Base-by-base conservation (phyloP, 2,329 filamentous ascomycete species). In the Nigrograna mackinnonii region DNA sequence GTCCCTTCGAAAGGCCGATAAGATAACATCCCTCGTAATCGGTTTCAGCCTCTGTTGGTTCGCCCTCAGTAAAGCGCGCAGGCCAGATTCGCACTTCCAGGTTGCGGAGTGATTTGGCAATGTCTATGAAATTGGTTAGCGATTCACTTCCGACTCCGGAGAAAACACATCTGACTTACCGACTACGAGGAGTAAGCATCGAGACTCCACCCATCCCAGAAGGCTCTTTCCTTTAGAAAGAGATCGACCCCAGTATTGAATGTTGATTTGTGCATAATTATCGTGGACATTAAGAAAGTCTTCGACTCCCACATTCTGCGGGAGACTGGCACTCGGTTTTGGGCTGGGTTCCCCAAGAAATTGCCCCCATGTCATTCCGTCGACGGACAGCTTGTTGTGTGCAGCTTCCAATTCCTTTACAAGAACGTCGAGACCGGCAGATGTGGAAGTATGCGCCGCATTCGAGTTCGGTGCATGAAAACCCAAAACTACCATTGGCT, bases 191-290 rank as follows among this genome's bases (percentile, higher is more conserved):
- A 73, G 68, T 2, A 82, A 72, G 41, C 78, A 82, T 41, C 79
- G 74, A 6, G 80, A 84, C 54, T 86, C 83, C 2, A 87, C 62
- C 83, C 83, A 86, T 9, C 80, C 80, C 0, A 86, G 67, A 35
- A 85, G 75, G 11, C 72, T 68, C 16, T 76, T 78, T 1, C 81
- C 79, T 40, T 77, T 80, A 1, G 73, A 66, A 1, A 75, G 65
- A 2, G 80, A 81, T 5, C 76, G 66, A 1, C 82, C 83, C 84
- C 84, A 87, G 62, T 84, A 87, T 35, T 84, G 80, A 1, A 81
- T 73, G 43, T 84, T 79, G 38, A 87, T 75, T 53, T 79, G 80
- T 43, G 83, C 64, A 54, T 83, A 87, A 39, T 68, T 78, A 41
- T 70, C 75, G 58, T 79, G 80, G 1, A 66, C 55, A 1, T 50